Base-by-base conservation (phyloP, 2,329 filamentous ascomycete genomes). In the Elsinoe batatas region DNA sequence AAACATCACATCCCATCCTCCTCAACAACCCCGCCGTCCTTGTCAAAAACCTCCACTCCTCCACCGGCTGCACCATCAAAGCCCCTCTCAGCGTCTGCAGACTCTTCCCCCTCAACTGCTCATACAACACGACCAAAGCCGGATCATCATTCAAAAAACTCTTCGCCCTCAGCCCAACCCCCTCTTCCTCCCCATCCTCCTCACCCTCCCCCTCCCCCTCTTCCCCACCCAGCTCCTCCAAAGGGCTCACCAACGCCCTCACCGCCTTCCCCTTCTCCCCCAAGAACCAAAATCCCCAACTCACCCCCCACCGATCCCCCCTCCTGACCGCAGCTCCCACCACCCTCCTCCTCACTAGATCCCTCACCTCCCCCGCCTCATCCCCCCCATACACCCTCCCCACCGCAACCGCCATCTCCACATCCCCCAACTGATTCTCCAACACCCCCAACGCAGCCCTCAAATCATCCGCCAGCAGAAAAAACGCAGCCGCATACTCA, bases 201-300 rank as follows among this genome's bases (percentile, higher is more conserved):
- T 13, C 37, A 13, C 44, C 40, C 35, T 36, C 51, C 6, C 35
- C 54, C 1, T 51, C 43, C 7, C 35, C 58, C 1, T 51, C 43
- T 5, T 32, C 58, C 51, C 93, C 26, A 30, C 26, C 72, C 1
- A 95, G 77, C 0, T 81, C 82, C 59, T 87, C 84, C 1, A 95
- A 80, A 0, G 91, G 90, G 53, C 57, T 58, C 13, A 69, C 85
- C 3, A 98, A 75, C 5, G 86, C 83, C 53, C 88, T 82, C 5
- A 96, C 89, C 5, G 91, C 87, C 76, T 90, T 87, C 61, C 94
- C 87, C 58, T 84, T 82, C 59, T 87, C 80, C 36, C 83, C 83
- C 4, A 97, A 77, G 78, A 95, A 88, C 85, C 89, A 95, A 67
- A 95, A 95, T 2, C 88, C 88, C 93, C 93, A 98, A 0, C 87